Conservation (phyloP, 129 eudicot genomes). For the Helichrysum umbraculigerum region DNA sequence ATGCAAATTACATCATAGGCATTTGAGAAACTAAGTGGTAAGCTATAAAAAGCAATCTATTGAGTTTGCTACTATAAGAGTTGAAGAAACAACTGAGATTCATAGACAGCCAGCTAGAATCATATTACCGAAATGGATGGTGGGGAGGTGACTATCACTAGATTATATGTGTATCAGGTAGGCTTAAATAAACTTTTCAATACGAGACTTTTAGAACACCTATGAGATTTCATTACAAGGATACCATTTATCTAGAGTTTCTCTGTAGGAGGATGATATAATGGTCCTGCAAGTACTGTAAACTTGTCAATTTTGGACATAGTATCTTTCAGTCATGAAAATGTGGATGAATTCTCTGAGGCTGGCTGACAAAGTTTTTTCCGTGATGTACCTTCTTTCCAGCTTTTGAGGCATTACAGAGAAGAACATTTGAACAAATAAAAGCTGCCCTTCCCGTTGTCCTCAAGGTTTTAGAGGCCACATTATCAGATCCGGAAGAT, state of each 20-base stretch:
- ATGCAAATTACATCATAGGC: neutral
- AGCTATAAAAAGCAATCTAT: neutral
- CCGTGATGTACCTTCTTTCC: slow-evolving; percentile 26
- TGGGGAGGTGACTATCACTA: neutral
- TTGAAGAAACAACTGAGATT: slow-evolving; percentile 6
- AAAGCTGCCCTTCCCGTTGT: slow-evolving; percentile 70
- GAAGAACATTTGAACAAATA: slow-evolving; percentile 81
- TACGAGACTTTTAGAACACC: neutral
- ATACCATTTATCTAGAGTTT: neutral
- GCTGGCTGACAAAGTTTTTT: slow-evolving; percentile 22
- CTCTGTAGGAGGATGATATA: neutral
- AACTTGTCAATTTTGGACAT: neutral
- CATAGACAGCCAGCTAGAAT: neutral
- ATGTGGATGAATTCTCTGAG: neutral
- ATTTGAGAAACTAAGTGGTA: neutral
- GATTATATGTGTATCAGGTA: neutral
- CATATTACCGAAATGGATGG: neutral
- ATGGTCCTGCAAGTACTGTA: neutral
- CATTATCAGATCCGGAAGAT: slow-evolving; percentile 46
- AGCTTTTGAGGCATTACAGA: slow-evolving; percentile 63
- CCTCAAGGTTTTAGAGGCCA: slow-evolving; percentile 52
- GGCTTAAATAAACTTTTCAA: neutral
- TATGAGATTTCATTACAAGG: neutral
- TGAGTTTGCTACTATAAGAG: neutral
- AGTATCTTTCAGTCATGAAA: neutral